Percentiles rank a stretch among this genome's conserved stretches.
phyloP scores from a whole-genome alignment of 2,329 filamentous ascomycete genomes.

The Fusarium sp. region DNA sequence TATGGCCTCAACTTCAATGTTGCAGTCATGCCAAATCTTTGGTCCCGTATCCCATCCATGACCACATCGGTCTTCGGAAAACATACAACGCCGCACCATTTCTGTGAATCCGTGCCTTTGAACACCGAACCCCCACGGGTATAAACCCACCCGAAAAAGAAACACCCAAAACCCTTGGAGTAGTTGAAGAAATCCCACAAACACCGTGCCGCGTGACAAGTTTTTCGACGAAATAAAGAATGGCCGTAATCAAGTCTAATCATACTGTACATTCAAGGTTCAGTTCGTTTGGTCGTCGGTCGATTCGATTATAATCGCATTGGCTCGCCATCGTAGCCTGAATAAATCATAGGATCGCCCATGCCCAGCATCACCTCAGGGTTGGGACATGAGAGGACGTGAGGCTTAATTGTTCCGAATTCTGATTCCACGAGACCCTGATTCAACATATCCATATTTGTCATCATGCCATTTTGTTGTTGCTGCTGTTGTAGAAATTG shows the following conservation, averaged over 20 bases:
- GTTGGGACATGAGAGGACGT: constrained; percentile 64
- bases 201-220: constrained; percentile 42
- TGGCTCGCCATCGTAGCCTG: constrained; percentile 61
- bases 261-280: constrained; percentile 39
- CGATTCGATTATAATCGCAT: constrained; percentile 54
- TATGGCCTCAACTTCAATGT: constrained; percentile 6
- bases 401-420: constrained; percentile 67
- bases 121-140: constrained; percentile 26
- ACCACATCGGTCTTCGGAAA: constrained; percentile 11
- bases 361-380: constrained; percentile 69
- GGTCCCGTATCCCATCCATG: constrained; percentile 22
- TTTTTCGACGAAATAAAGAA: constrained; percentile 38
- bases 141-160: constrained; percentile 21
- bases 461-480: constrained; percentile 56
- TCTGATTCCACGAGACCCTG: constrained; percentile 65
- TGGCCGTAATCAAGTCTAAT: constrained; percentile 46
- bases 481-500: constrained; percentile 60
- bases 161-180: not conserved
- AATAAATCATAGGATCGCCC: constrained; percentile 69
- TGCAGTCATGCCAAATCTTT: constrained; percentile 12
- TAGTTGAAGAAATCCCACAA: constrained; percentile 18
- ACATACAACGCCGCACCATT: constrained; percentile 29
- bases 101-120: constrained; percentile 13
- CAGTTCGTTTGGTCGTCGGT: constrained; percentile 11
- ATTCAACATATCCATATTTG: constrained; percentile 60